These are phyloP conservation scores for Penicillium sp. DNA, from an alignment of 2,329 filamentous ascomycete species.

Conservation along the genomic window DNA sequence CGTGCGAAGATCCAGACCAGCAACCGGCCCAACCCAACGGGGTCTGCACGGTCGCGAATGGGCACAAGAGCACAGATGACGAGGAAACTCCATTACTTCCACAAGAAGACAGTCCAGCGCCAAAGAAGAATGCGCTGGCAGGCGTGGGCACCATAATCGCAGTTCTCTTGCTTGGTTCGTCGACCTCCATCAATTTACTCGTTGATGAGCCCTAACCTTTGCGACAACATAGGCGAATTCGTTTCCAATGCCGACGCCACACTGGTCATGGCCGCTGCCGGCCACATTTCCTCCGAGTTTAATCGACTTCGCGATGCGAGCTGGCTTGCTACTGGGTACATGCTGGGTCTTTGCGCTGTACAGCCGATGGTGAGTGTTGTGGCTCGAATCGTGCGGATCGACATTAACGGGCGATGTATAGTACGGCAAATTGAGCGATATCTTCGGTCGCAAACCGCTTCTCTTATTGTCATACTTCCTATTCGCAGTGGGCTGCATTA, in stretches of 20 bases:
- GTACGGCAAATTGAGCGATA: slow-evolving; percentile 60
- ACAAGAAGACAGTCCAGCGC: not conserved
- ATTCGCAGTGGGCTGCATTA: slow-evolving; percentile 51
- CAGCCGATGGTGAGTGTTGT: slow-evolving; percentile 53
- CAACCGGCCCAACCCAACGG: not conserved
- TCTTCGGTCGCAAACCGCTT: slow-evolving; percentile 57
- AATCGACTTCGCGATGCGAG: slow-evolving; percentile 57
- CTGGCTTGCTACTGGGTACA: slow-evolving; percentile 59
- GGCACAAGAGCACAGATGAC: slow-evolving; percentile 4
- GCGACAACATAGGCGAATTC: slow-evolving; percentile 55
- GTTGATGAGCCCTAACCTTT: not conserved
- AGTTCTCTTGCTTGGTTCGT: slow-evolving; percentile 32
- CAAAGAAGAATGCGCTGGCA: slow-evolving; percentile 9
- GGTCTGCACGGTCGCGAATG: not conserved
- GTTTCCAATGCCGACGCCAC: slow-evolving; percentile 66
- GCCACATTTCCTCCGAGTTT: slow-evolving; percentile 63
- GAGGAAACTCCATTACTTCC: slow-evolving; percentile 23
- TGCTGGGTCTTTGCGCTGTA: slow-evolving; percentile 53
- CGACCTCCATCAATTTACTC: not conserved
- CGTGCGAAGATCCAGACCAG: not conserved
- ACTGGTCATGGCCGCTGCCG: slow-evolving; percentile 67
- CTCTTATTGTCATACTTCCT: slow-evolving; percentile 53
- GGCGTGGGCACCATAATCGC: slow-evolving; percentile 29
- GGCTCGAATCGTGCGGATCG: not conserved
- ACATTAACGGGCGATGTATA: slow-evolving; percentile 23